A percentile compares a stretch with the other conserved stretches of the same genome.
These are phyloP conservation scores for Ustilago curta DNA, from an alignment of 1,284 basidiomycete species.

Conservation along the genomic window DNA sequence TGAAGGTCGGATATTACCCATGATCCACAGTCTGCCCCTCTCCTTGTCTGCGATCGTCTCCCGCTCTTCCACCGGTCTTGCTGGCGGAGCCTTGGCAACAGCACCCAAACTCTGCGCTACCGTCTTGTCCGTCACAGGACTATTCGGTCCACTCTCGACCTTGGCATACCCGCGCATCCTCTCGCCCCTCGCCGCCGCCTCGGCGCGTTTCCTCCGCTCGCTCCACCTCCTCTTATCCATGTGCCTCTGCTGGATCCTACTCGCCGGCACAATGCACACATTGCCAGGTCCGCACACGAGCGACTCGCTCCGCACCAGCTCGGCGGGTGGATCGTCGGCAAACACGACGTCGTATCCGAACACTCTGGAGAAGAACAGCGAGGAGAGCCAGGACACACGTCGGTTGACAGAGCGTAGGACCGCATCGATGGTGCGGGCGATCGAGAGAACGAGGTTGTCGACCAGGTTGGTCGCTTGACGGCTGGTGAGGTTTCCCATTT, in stretches of 20 bases:
- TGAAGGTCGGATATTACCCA: slow-evolving; percentile 29
- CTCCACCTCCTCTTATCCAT: slow-evolving; percentile 33
- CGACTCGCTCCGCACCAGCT: background rate
- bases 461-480: slow-evolving; percentile 20
- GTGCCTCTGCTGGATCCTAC: slow-evolving; percentile 12
- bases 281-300: slow-evolving; percentile 35
- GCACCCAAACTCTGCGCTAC: slow-evolving; percentile 12
- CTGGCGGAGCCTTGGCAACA: slow-evolving; percentile 13
- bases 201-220: slow-evolving; percentile 38
- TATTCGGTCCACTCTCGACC: slow-evolving; percentile 8
- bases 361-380: slow-evolving; percentile 22
- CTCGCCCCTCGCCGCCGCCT: slow-evolving; percentile 35
- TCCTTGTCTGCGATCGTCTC: slow-evolving; percentile 34
- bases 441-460: slow-evolving; percentile 25
- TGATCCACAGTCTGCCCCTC: slow-evolving; percentile 40
- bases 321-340: slow-evolving; percentile 2
- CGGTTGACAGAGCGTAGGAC: slow-evolving; percentile 34
- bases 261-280: slow-evolving; percentile 37
- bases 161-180: slow-evolving; percentile 5
- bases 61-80: slow-evolving; percentile 21
- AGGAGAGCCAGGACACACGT: slow-evolving; percentile 21
- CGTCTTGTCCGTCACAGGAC: slow-evolving; percentile 6
- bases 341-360: slow-evolving; percentile 46
- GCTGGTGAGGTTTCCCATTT: slow-evolving; percentile 38
- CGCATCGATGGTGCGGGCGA: slow-evolving; percentile 31